These are phyloP conservation scores for Apocynum venetum DNA, from an alignment of 257 asterid genomes.

Conservation along the genomic window DNA sequence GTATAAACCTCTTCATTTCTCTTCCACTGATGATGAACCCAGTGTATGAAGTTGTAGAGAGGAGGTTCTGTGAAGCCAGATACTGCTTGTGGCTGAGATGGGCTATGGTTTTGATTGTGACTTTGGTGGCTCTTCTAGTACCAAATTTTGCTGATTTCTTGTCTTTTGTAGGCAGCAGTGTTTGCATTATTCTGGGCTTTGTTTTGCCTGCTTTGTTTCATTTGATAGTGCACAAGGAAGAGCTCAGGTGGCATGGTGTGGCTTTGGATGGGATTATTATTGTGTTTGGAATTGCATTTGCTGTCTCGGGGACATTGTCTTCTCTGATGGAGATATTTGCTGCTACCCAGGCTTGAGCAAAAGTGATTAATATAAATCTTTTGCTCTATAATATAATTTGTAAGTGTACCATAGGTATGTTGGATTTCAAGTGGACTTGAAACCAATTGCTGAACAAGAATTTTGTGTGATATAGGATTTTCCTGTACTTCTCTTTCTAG, in stretches of 20 bases:
- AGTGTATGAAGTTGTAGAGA: constrained; percentile 80
- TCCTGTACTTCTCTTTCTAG: background rate
- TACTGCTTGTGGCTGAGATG: constrained; percentile 80
- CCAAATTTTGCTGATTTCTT: constrained; percentile 87
- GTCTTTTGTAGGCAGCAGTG: constrained; percentile 85
- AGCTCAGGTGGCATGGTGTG: constrained; percentile 32
- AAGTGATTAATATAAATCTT: background rate
- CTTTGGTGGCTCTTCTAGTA: constrained; percentile 55
- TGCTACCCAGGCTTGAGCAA: constrained; percentile 20
- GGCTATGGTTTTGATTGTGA: constrained; percentile 56
- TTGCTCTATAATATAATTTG: background rate
- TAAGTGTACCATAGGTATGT: background rate
- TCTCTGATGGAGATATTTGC: constrained; percentile 30
- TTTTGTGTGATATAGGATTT: background rate
- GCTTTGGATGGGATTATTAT: constrained; percentile 22
- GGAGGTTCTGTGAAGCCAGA: constrained; percentile 67
- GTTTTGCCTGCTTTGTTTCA: constrained; percentile 79
- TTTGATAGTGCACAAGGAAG: constrained; percentile 54
- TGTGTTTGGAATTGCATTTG: constrained; percentile 27
- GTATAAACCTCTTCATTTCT: constrained; percentile 63
- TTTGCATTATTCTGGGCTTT: constrained; percentile 74
- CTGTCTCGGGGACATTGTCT: constrained; percentile 30
- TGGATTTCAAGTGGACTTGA: background rate
- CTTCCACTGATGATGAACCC: constrained; percentile 94
- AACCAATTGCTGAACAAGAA: background rate